phyloP scores from a whole-genome alignment of 352 stramenopile species.

The Pythium insidiosum region DNA sequence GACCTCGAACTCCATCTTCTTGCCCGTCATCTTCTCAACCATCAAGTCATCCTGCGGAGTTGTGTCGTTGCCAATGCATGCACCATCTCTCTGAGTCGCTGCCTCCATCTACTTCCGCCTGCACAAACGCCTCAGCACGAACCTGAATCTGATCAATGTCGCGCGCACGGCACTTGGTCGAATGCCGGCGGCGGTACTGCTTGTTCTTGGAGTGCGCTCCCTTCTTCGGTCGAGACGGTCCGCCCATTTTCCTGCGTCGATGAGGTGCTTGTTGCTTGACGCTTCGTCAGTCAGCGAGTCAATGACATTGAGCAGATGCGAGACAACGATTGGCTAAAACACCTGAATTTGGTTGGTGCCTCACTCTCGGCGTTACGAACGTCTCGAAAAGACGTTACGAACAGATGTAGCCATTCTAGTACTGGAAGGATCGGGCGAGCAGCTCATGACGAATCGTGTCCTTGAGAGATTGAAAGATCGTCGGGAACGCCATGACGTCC shows the following conservation, averaged over 20 bases:
- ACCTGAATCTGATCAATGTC: slow-evolving; percentile 86
- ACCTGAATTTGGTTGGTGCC: slow-evolving; percentile 10
- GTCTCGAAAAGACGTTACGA: no score
- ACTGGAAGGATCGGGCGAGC: slow-evolving; percentile 47
- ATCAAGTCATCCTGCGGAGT: slow-evolving; percentile 57
- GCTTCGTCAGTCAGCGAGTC: no score
- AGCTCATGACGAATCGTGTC: slow-evolving; percentile 51
- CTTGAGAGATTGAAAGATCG: slow-evolving; percentile 79
- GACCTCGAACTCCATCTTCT: slow-evolving; percentile 57
- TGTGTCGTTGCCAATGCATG: no score
- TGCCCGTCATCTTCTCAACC: slow-evolving; percentile 48
- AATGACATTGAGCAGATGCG: slow-evolving; percentile 6
- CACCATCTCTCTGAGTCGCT: no score
- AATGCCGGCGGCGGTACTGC: slow-evolving; percentile 77
- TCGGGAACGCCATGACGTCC: slow-evolving; percentile 82
- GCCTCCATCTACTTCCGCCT: no score
- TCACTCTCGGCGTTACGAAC: slow-evolving; percentile 19
- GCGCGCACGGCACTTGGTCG: slow-evolving; percentile 70
- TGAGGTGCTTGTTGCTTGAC: slow-evolving; percentile 13
- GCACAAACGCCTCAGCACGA: no score
- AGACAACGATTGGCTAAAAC: slow-evolving; percentile 16
- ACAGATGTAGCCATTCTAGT: no score
- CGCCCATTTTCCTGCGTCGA: slow-evolving; percentile 20
- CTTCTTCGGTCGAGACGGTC: slow-evolving; percentile 49
- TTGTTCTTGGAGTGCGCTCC: slow-evolving; percentile 80